Conservation (phyloP, 2,329 filamentous ascomycete genomes). For the Elsinoe australis region DNA sequence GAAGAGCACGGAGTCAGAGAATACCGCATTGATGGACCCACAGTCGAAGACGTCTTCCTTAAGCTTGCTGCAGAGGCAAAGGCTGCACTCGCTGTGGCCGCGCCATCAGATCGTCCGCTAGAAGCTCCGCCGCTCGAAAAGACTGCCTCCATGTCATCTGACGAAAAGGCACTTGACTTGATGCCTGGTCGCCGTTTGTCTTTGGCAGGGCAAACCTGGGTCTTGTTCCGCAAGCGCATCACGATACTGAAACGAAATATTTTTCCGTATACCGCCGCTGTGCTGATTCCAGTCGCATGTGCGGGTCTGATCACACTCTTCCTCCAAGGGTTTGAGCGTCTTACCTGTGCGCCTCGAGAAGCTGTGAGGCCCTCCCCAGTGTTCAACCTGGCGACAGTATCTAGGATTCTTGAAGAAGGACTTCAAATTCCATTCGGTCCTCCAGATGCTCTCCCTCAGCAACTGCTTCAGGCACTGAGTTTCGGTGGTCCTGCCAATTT, state of each 20-base stretch:
- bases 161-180: conserved; percentile 38
- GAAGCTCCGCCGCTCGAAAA: conserved; percentile 19
- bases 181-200: conserved; percentile 62
- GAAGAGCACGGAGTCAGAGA: conserved; percentile 61
- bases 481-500: conserved; percentile 21
- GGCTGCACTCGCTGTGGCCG: conserved; percentile 21
- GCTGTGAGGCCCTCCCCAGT: conserved; percentile 19
- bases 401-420: conserved; percentile 21
- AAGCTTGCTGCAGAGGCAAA: conserved; percentile 75
- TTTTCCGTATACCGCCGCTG: conserved; percentile 65
- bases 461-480: conserved; percentile 27
- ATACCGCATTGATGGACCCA: conserved; percentile 80
- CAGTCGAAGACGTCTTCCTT: conserved; percentile 87
- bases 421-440: conserved; percentile 38
- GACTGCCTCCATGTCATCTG: conserved; percentile 7
- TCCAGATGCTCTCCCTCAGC: conserved; percentile 26
- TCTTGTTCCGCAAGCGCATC: conserved; percentile 69
- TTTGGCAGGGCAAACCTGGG: conserved; percentile 60
- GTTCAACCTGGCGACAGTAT: conserved; percentile 21
- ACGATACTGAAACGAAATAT: conserved; percentile 73
- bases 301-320: conserved; percentile 74
- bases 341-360: conserved; percentile 40
- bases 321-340: conserved; percentile 49
- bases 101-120: conserved; percentile 17
- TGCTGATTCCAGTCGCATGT: conserved; percentile 70